Percentiles rank a stretch among this genome's conserved stretches.
Evolutionary conservation across 1,284 basidiomycete genomes (phyloP).

Genomic region (Cryptococcus neoformans): DNA sequence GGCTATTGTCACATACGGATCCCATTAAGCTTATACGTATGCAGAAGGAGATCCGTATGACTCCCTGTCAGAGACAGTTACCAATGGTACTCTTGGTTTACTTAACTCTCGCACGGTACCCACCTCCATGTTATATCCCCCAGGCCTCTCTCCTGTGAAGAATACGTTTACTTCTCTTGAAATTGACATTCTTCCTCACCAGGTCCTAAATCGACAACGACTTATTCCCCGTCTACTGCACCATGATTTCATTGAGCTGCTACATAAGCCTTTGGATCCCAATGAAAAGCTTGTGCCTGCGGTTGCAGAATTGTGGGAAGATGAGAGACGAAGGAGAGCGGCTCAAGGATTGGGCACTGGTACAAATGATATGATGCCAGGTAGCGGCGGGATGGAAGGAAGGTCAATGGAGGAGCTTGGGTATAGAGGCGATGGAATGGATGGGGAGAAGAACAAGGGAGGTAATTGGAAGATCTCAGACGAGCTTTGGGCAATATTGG

Average conservation of each 20-base stretch:
- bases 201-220: conserved; percentile 77
- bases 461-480: conserved; percentile 47
- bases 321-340: conserved; percentile 71
- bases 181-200: conserved; percentile 73
- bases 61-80: conserved; percentile 14
- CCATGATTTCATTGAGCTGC: conserved; percentile 65
- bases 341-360: conserved; percentile 55
- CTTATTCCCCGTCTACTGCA: conserved; percentile 69
- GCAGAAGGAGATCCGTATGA: conserved; percentile 38
- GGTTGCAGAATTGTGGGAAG: conserved; percentile 92
- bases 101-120: conserved; percentile 37
- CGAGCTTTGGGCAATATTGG: conserved; percentile 42
- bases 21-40: not conserved
- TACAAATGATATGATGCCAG: conserved; percentile 43
- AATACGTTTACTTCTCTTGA: conserved; percentile 74
- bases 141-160: conserved; percentile 56
- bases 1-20: not conserved
- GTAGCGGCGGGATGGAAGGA: conserved; percentile 41
- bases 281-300: conserved; percentile 78
- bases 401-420: conserved; percentile 41
- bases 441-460: conserved; percentile 31
- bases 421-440: conserved; percentile 21
- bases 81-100: conserved; percentile 12
- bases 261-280: conserved; percentile 52
- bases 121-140: conserved; percentile 32